Percentiles rank a stretch among this genome's conserved stretches.
phyloP scores from a whole-genome alignment of 805 yeast species.

The Metschnikowia gelsemii region DNA sequence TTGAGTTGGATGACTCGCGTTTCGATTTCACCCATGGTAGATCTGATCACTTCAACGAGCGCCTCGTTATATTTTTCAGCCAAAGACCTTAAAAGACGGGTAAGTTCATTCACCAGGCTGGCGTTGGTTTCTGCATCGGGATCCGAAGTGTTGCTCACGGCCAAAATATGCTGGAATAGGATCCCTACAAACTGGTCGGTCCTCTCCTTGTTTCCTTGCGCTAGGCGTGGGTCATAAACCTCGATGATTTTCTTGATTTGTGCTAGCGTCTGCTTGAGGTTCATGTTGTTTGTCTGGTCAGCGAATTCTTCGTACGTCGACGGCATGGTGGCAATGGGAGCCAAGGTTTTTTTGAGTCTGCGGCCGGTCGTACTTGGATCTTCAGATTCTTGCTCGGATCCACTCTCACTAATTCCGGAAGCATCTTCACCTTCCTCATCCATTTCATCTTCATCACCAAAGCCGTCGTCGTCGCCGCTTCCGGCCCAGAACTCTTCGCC shows the following conservation, averaged over 20 bases:
- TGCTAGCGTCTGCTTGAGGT: constrained; percentile 43
- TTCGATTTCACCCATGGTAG: constrained; percentile 55
- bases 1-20: constrained; percentile 40
- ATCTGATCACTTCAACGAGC: constrained; percentile 62
- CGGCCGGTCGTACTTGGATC: constrained; percentile 32
- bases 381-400: constrained; percentile 45
- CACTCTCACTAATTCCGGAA: background rate
- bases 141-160: constrained; percentile 38
- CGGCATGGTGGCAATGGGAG: constrained; percentile 30
- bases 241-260: constrained; percentile 56
- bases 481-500: constrained; percentile 66
- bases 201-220: constrained; percentile 77
- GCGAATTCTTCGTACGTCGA: constrained; percentile 32
- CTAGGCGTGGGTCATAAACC: constrained; percentile 71
- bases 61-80: constrained; percentile 64
- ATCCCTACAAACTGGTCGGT: constrained; percentile 62
- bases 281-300: constrained; percentile 29
- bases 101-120: constrained; percentile 42
- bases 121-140: constrained; percentile 19
- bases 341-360: constrained; percentile 9
- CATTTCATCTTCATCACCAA: constrained; percentile 21
- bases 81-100: constrained; percentile 51
- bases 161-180: constrained; percentile 59
- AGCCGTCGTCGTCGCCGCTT: constrained; percentile 37
- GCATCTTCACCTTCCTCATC: constrained; percentile 16